Conservation (phyloP, 140 eudicot species). For the Stevia rebaudiana region DNA sequence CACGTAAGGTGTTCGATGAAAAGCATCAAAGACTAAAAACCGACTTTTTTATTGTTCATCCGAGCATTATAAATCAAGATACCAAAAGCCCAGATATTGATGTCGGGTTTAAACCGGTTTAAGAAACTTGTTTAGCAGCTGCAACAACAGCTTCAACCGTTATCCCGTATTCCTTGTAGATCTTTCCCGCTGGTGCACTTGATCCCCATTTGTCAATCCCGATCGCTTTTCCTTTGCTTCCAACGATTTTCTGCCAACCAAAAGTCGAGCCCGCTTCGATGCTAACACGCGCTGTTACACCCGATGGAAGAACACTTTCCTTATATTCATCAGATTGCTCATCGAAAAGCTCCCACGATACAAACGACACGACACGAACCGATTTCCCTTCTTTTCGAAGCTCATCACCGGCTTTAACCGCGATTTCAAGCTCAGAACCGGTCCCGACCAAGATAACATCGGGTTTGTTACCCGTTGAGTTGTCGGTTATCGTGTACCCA, state of each 20-base stretch:
- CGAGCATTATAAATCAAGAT: slow-evolving; percentile 20
- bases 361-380: slow-evolving; percentile 83
- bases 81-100: not conserved
- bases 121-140: slow-evolving; percentile 56
- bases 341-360: slow-evolving; percentile 83
- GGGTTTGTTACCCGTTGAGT: slow-evolving; percentile 80
- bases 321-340: slow-evolving; percentile 73
- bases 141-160: slow-evolving; percentile 82
- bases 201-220: slow-evolving; percentile 89
- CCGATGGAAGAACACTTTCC: slow-evolving; percentile 76
- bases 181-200: slow-evolving; percentile 85
- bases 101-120: slow-evolving; percentile 1
- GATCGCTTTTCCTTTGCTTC: slow-evolving; percentile 71
- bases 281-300: slow-evolving; percentile 85
- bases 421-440: slow-evolving; percentile 92
- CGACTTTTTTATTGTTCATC: slow-evolving; percentile 24
- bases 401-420: slow-evolving; percentile 83
- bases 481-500: slow-evolving; percentile 73
- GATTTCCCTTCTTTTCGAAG: slow-evolving; percentile 94
- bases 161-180: slow-evolving; percentile 85
- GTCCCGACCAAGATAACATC: slow-evolving; percentile 85
- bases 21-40: slow-evolving; percentile 48
- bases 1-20: slow-evolving; percentile 42
- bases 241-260: slow-evolving; percentile 75
- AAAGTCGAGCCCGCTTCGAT: slow-evolving; percentile 87